Evolutionary conservation across 1,284 basidiomycete genomes (phyloP).

Genomic region (Malassezia equina): DNA sequence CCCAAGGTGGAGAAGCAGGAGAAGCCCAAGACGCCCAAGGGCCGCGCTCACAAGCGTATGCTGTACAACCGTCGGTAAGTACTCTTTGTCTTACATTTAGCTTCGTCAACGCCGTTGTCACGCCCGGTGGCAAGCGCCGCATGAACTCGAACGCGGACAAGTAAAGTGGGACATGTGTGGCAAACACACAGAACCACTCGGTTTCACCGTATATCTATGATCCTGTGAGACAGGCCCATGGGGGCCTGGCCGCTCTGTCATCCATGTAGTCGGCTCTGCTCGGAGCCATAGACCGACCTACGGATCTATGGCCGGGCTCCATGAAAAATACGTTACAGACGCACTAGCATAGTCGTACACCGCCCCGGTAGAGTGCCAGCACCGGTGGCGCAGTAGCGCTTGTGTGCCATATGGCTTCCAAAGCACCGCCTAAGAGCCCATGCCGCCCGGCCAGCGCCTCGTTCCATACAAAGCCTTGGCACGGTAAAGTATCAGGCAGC

Average conservation of each 20-base stretch:
- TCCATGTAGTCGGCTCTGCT: neutral
- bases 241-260: neutral
- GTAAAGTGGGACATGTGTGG: constrained; percentile 19
- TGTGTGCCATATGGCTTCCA: constrained; percentile 4
- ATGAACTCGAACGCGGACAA: constrained; percentile 55
- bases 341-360: constrained; percentile 1
- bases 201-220: constrained; percentile 1
- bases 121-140: constrained; percentile 84
- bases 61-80: constrained; percentile 83
- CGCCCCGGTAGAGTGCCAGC: neutral
- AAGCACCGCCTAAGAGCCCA: constrained; percentile 5
- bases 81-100: constrained; percentile 49
- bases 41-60: constrained; percentile 89
- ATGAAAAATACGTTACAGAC: neutral
- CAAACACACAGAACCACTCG: neutral
- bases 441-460: constrained; percentile 7
- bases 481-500: neutral
- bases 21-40: constrained; percentile 93
- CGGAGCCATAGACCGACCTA: neutral
- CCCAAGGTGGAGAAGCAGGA: constrained; percentile 86
- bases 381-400: neutral
- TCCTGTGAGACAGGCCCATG: neutral
- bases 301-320: neutral
- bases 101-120: constrained; percentile 86
- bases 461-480: constrained; percentile 17